These are phyloP conservation scores for Bisporella sp. DNA, from an alignment of 2,329 filamentous ascomycete species.

Conservation along the genomic window DNA sequence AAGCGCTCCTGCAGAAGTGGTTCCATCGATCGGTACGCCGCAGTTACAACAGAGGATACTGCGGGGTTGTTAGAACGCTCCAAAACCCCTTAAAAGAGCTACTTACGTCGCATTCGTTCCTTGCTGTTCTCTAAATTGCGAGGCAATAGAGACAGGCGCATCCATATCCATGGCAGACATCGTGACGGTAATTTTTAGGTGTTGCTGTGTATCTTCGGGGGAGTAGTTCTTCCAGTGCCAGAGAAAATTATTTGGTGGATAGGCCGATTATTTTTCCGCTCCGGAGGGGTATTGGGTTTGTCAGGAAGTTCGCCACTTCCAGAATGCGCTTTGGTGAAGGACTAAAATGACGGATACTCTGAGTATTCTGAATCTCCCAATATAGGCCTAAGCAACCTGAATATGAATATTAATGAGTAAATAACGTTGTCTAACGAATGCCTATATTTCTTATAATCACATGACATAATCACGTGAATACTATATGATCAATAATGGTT, in stretches of 20 bases:
- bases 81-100: constrained; percentile 2
- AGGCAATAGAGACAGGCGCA: constrained; percentile 42
- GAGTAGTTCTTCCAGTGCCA: no score
- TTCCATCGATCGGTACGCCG: constrained; percentile 91
- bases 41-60: constrained; percentile 98
- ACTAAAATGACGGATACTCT: no score
- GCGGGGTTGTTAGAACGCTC: constrained; percentile 13
- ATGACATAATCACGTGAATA: no score
- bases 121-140: constrained; percentile 24
- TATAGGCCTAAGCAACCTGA: no score
- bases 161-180: constrained; percentile 56
- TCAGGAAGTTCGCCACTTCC: no score
- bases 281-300: neutral
- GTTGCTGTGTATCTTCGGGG: constrained; percentile 3
- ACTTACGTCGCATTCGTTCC: constrained; percentile 46
- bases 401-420: no score
- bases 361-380: no score
- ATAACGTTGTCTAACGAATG: no score
- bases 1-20: constrained; percentile 73
- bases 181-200: constrained; percentile 22
- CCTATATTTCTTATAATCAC: no score
- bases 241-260: no score
- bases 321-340: no score
- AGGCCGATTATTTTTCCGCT: neutral
- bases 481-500: no score